Base-by-base conservation (phyloP, 106 monocot genomes). In the Acorus gramineus region DNA sequence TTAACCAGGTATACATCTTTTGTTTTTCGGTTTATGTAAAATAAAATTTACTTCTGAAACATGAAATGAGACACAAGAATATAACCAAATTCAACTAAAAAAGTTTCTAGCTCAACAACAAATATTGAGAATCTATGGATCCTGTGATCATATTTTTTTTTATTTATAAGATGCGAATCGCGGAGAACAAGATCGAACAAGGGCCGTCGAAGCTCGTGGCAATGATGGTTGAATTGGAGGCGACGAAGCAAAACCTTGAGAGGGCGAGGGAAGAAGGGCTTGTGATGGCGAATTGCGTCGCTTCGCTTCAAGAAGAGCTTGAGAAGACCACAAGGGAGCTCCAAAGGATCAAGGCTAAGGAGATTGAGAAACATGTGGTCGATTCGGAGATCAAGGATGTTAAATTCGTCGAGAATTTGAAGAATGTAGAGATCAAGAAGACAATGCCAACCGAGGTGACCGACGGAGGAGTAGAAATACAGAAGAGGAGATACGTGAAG, bases 241-340 rank as follows among this genome's bases (percentile, higher is more conserved):
- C 78, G 59, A 78, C 85, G 7, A 82, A 70, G 77, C 82, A 78
- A 52, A 62, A 57, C 51, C 82, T 93, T 2, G 77, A 85, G 82
- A 79, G 63, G 53, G 76, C 78, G 49, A 71, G 70, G 5, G 69
- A 78, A 55, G 89, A 93, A 56, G 79, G 57, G 46, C 13, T 68
- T 44, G 51, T 44, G 62, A 79, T 89, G 83, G 83, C 44, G 7
- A 66, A 68, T 1, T 71, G 61, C 66, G 70, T 93, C 8, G 44
- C 50, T 42, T 76, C 76, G 46, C 77, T 93, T 4, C 55, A 63
- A 47, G 70, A 85, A 52, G 83, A 93, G 71, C 83, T 93, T 7
- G 69, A 74, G 44, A 66, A 71, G 55, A 82, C 93, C 28, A 88
- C 74, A 60, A 60, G 50, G 42, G 88, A 93, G 64, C 78, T 93